Percentiles rank a stretch among this genome's conserved stretches.
These are phyloP conservation scores for Ciborinia camelliae DNA, from an alignment of 2,329 filamentous ascomycete genomes.

Conservation along the genomic window DNA sequence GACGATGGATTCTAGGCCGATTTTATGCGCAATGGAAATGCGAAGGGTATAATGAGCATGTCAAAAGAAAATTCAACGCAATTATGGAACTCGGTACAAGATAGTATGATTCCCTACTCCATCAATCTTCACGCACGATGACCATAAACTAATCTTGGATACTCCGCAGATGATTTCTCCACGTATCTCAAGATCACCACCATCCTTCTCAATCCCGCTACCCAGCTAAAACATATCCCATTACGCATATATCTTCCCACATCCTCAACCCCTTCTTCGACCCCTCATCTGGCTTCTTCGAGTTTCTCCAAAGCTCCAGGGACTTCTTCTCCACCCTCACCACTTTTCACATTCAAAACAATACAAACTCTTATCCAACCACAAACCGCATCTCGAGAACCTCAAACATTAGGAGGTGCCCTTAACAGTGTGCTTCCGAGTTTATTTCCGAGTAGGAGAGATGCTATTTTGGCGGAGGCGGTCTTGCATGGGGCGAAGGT, in stretches of 20 bases:
- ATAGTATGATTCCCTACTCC: conserved; percentile 45
- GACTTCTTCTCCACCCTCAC: conserved; percentile 26
- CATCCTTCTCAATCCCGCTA: conserved; percentile 72
- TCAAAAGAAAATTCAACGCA: conserved; percentile 65
- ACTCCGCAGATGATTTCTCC: conserved; percentile 60
- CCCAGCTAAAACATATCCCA: conserved; percentile 77
- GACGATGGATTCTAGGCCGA: conserved; percentile 42
- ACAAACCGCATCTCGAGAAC: conserved; percentile 44
- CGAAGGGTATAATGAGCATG: conserved; percentile 68
- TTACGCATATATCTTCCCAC: conserved; percentile 81
- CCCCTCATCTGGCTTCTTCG: conserved; percentile 42
- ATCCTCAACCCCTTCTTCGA: conserved; percentile 61
- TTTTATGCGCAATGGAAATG: conserved; percentile 66
- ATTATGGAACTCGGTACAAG: conserved; percentile 62
- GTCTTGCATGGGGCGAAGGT: conserved; percentile 82
- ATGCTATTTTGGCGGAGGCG: conserved; percentile 77
- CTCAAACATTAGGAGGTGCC: conserved; percentile 71
- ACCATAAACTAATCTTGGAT: conserved; percentile 9
- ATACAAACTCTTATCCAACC: conserved; percentile 72
- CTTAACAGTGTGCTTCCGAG: conserved; percentile 72
- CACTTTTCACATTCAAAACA: conserved; percentile 59
- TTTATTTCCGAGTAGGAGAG: conserved; percentile 82
- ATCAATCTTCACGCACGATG: not conserved
- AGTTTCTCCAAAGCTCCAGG: conserved; percentile 31
- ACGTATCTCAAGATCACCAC: conserved; percentile 72